Conservation (phyloP, 1,284 basidiomycete species). For the Baeospora myosura region DNA sequence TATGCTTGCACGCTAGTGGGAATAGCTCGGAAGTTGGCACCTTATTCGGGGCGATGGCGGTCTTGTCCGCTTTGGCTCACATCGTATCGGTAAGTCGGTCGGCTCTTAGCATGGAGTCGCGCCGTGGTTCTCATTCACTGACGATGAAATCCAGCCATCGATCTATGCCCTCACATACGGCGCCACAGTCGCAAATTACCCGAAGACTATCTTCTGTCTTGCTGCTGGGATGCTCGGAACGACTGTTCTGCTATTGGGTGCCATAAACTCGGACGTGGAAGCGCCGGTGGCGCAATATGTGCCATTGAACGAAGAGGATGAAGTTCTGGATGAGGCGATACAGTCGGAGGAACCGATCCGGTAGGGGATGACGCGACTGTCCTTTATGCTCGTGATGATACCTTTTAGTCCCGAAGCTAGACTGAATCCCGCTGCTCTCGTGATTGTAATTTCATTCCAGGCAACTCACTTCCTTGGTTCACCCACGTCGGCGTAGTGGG, state of each 20-base stretch:
- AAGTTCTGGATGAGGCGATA: too few relatives aligned
- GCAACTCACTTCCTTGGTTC: too few relatives aligned
- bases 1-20: constrained; percentile 39
- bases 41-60: constrained; percentile 44
- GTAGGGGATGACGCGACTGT: too few relatives aligned
- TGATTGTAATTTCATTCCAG: too few relatives aligned
- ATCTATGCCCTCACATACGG: constrained; percentile 44
- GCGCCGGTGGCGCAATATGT: neutral
- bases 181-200: constrained; percentile 38
- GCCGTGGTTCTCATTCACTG: constrained; percentile 6
- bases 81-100: constrained; percentile 34
- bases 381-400: too few relatives aligned
- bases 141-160: constrained; percentile 27
- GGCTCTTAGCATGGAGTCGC: neutral
- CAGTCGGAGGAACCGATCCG: too few relatives aligned
- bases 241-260: constrained; percentile 19
- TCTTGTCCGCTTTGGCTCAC: constrained; percentile 40
- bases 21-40: constrained; percentile 37
- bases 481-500: too few relatives aligned
- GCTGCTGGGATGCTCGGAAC: constrained; percentile 32
- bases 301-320: constrained; percentile 2
- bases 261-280: constrained; percentile 1
- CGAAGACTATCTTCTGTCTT: constrained; percentile 42
- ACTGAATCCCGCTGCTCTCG: too few relatives aligned
- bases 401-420: too few relatives aligned